These are phyloP conservation scores for Agaricus subrufescens DNA, from an alignment of 768 basidiomycete genomes.

Conservation along the genomic window DNA sequence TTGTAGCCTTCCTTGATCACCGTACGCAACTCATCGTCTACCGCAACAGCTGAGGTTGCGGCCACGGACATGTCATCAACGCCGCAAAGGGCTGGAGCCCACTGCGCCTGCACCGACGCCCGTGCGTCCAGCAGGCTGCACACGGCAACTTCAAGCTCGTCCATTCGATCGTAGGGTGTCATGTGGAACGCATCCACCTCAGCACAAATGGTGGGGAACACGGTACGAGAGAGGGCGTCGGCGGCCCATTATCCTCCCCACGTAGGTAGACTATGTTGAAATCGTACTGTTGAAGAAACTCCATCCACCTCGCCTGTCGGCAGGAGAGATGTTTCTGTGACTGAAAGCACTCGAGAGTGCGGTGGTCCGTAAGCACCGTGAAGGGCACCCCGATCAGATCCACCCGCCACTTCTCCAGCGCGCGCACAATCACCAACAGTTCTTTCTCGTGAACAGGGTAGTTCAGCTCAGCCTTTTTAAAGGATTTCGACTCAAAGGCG, in stretches of 20 bases:
- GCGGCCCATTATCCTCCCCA: no score
- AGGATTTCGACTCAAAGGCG: constrained; percentile 20
- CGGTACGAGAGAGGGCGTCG: no score
- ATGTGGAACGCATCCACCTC: no score
- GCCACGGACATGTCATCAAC: neutral
- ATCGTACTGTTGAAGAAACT: constrained; percentile 19
- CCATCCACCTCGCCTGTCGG: constrained; percentile 24
- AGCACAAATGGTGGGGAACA: no score
- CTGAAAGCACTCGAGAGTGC: constrained; percentile 24
- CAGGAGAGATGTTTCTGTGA: constrained; percentile 25
- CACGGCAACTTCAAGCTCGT: constrained; percentile 26
- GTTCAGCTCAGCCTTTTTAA: constrained; percentile 22
- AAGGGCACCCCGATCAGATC: constrained; percentile 15
- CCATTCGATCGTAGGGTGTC: constrained; percentile 10
- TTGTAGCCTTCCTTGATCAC: neutral
- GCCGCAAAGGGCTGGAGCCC: no score
- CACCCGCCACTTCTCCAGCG: constrained; percentile 20
- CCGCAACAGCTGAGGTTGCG: neutral
- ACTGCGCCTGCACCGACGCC: no score
- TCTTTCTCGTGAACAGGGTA: constrained; percentile 34
- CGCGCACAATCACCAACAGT: constrained; percentile 27
- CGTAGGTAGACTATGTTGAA: no score
- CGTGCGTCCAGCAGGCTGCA: constrained; percentile 10
- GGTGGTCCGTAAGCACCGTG: constrained; percentile 30
- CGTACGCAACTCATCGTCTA: neutral